Evolutionary conservation across 2,329 filamentous ascomycete species (phyloP), one percentile per base, ranked within the genome.

Genomic region (Didymella pinodella): DNA sequence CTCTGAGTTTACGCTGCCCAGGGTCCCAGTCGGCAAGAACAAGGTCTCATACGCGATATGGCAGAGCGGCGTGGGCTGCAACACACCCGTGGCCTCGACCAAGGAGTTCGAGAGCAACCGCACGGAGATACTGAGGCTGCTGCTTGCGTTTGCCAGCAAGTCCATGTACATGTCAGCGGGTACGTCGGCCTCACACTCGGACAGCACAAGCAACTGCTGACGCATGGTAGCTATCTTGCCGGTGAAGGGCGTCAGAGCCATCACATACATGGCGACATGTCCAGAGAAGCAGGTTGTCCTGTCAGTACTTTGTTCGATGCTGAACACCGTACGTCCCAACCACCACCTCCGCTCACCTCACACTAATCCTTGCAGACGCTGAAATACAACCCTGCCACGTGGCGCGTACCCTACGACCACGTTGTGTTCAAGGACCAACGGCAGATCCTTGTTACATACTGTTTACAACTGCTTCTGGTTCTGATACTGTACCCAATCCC

Each of bases 51-150:
- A 95, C 78, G 90, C 92, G 53, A 98, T 99, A 74, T 99, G 95
- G 95, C 93, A 97, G 80, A 98, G 92, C 73, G 95, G 95, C 47
- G 94, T 99, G 29, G 95, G 95, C 14, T 98, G 94, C 81, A 96
- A 97, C 76, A 91, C 90, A 16, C 87, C 93, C 5, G 88, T 96
- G 67, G 89, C 89, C 10, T 94, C 93, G 3, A 97, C 89, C 51
- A 96, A 92, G 76, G 93, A 98, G 70, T 90, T 92, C 58, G 95
- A 99, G 80, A 96, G 85, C 79, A 97, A 97, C 77, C 87, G 95
- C 59, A 93, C 90, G 65, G 95, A 99, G 78, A 90, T 97, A 29
- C 78, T 98, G 69, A 87, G 94, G 22, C 82, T 99, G 57, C 84
- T 99, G 40, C 83, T 99, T 65, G 93, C 93, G 0, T 79, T 99